Conservation (phyloP, 2,329 filamentous ascomycete species). For the Dactylellina parvicollis region DNA sequence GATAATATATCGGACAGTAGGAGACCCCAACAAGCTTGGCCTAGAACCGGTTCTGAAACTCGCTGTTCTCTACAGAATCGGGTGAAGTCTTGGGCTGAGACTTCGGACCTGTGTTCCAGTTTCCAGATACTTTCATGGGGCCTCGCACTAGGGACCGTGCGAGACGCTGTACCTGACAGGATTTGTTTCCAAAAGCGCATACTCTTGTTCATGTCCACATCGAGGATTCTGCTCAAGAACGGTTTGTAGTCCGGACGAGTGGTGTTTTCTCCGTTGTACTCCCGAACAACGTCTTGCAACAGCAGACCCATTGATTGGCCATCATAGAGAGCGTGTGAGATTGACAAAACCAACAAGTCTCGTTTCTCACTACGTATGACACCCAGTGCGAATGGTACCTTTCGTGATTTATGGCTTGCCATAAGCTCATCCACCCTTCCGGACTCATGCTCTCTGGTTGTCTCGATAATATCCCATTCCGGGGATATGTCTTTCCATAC, state of each 20-base stretch:
- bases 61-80: slow-evolving; percentile 73
- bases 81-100: slow-evolving; percentile 61
- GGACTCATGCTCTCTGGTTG: slow-evolving; percentile 21
- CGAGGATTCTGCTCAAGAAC: slow-evolving; percentile 66
- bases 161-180: slow-evolving; percentile 67
- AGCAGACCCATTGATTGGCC: slow-evolving; percentile 82
- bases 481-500: slow-evolving; percentile 61
- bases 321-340: slow-evolving; percentile 89
- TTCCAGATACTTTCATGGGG: slow-evolving; percentile 16
- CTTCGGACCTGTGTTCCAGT: slow-evolving; percentile 24
- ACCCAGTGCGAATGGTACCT: slow-evolving; percentile 59
- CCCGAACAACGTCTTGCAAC: slow-evolving; percentile 74
- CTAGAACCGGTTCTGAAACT: slow-evolving; percentile 79
- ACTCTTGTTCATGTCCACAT: slow-evolving; percentile 63
- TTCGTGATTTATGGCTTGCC: slow-evolving; percentile 59
- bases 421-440: slow-evolving; percentile 45
- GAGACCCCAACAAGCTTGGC: slow-evolving; percentile 79
- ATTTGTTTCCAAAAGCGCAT: slow-evolving; percentile 76
- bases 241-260: slow-evolving; percentile 63
- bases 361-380: slow-evolving; percentile 62
- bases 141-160: slow-evolving; percentile 61
- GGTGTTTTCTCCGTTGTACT: slow-evolving; percentile 67
- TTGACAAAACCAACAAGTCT: slow-evolving; percentile 67
- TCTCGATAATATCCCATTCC: slow-evolving; percentile 60
- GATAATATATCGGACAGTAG: slow-evolving; percentile 72